Evolutionary conservation across 768 basidiomycete species (phyloP).

Genomic region (Auricularia cornea): DNA sequence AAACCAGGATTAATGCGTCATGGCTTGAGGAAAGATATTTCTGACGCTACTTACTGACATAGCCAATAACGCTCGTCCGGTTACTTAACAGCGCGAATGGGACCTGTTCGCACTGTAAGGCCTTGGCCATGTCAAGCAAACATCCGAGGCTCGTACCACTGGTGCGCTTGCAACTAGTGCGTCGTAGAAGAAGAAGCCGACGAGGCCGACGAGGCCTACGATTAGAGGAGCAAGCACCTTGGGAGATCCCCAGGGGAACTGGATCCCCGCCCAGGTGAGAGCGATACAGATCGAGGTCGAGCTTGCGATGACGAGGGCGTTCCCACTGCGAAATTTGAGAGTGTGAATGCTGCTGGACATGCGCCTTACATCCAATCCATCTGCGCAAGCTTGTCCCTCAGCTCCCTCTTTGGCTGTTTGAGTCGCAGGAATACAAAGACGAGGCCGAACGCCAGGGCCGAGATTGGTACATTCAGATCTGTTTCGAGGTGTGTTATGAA

Average conservation of each 20-base stretch:
- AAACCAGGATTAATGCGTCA: no score
- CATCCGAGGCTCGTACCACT: slow-evolving; percentile 19
- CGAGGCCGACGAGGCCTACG: slow-evolving; percentile 30
- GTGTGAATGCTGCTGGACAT: slow-evolving; percentile 13
- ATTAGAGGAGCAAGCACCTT: slow-evolving; percentile 35
- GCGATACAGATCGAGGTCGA: slow-evolving; percentile 23
- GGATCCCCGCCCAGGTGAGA: slow-evolving; percentile 36
- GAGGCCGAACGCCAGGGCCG: slow-evolving; percentile 14
- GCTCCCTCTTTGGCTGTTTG: slow-evolving; percentile 11
- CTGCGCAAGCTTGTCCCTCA: slow-evolving; percentile 16
- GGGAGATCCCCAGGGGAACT: slow-evolving; percentile 32
- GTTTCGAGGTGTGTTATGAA: no score
- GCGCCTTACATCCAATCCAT: slow-evolving; percentile 25
- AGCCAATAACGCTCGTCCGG: background rate
- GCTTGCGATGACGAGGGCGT: slow-evolving; percentile 24
- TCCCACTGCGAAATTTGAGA: slow-evolving; percentile 26
- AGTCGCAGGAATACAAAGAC: slow-evolving; percentile 13
- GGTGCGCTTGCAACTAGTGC: slow-evolving; percentile 23
- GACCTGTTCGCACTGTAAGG: background rate
- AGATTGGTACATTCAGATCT: slow-evolving; percentile 22
- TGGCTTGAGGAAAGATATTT: no score
- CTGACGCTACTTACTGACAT: background rate
- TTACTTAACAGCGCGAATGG: background rate
- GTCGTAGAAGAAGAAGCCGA: slow-evolving; percentile 31
- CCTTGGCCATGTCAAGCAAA: background rate